A percentile compares a stretch with the other conserved stretches of the same genome.
These are phyloP conservation scores for Pseudonitzschia multistriata DNA, from an alignment of 108 stramenopile genomes.

Conservation along the genomic window DNA sequence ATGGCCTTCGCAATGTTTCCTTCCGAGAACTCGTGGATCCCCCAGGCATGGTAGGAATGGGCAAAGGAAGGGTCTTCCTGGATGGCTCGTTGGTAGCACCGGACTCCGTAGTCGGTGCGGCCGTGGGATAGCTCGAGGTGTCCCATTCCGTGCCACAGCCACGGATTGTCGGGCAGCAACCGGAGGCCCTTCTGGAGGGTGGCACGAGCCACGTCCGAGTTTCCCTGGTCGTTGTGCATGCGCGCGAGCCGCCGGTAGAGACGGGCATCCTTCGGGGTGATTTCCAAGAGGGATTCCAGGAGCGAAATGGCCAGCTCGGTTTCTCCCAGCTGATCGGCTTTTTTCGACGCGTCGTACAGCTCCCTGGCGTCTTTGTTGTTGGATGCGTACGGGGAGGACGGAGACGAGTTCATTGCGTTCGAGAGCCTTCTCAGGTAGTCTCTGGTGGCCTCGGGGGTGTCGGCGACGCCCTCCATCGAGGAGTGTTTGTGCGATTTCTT, in stretches of 20 bases:
- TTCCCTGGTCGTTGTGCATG: slow-evolving; percentile 62
- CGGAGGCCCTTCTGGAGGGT: slow-evolving; percentile 51
- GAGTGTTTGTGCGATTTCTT: not conserved
- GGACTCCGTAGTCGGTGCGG: slow-evolving; percentile 30
- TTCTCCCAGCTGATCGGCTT: slow-evolving; percentile 72
- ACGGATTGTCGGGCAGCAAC: slow-evolving; percentile 40
- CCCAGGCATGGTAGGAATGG: slow-evolving; percentile 77
- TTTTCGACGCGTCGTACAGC: slow-evolving; percentile 66
- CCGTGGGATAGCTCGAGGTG: slow-evolving; percentile 49
- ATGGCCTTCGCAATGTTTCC: slow-evolving; percentile 69
- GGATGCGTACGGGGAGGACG: slow-evolving; percentile 47
- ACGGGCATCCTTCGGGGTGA: slow-evolving; percentile 71
- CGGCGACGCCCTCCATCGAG: slow-evolving; percentile 9
- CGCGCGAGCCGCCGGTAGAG: slow-evolving; percentile 69
- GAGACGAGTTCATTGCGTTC: slow-evolving; percentile 47
- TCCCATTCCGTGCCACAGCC: slow-evolving; percentile 72
- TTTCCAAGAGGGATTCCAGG: slow-evolving; percentile 42
- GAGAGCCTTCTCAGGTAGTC: slow-evolving; percentile 50
- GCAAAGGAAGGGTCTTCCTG: slow-evolving; percentile 55
- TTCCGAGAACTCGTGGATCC: slow-evolving; percentile 59
- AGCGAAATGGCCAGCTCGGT: slow-evolving; percentile 42
- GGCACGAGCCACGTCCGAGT: slow-evolving; percentile 38
- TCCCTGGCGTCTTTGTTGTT: slow-evolving; percentile 65
- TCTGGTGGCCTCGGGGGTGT: slow-evolving; percentile 13
- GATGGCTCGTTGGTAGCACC: slow-evolving; percentile 56